Evolutionary conservation across 2,329 filamentous ascomycete species (phyloP), one percentile per base, ranked within the genome.

Genomic region (Penicillium sp.): DNA sequence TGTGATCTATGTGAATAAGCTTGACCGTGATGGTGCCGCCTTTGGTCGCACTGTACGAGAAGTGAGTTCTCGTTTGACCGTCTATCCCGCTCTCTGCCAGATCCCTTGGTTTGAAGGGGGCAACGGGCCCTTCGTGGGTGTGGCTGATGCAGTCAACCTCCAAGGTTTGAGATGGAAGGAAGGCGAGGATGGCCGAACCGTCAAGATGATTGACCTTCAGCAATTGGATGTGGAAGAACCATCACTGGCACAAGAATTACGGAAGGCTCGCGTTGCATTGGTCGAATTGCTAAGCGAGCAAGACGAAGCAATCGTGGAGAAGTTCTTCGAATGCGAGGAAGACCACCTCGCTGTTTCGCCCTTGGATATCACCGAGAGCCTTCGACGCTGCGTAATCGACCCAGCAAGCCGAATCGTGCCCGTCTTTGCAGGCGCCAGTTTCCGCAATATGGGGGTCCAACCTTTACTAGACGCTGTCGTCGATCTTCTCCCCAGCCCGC

Each of bases 401-500:
- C 75, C 82, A 7, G 50, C 49, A 6, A 87, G 85, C 34, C 71
- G 68, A n/a, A 71, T 93, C 12, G 84, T 92, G 29, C 90, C 90
- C 1, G 76, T 95, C 0, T 93, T 95, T 63, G 86, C 86, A 0
- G 90, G 90, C 2, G 89, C 90, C 4, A 95, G 89, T 61, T 88
- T 96, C 64, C 80, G 84, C 28, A 95, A 96, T 49, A 86, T 96
- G 45, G 92, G 92, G 6, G 88, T 96, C 3, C 87, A 95, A 60
- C 87, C 89, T 17, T 71, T 98, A 14, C 75, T 96, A 36, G 88
- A 96, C 60, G 86, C 86, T 25, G 80, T 96, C 9, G 79, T 87
- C 6, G 85, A 95, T 56, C 82, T 95, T 30, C 72, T 96, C 2
- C 92, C 92, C 0, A 85, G 80, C 47, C 92, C 92, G 0, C 67